Percentiles rank a stretch among this genome's conserved stretches.
phyloP scores from a whole-genome alignment of 139 green algal species.

The Chlorella sp. region DNA sequence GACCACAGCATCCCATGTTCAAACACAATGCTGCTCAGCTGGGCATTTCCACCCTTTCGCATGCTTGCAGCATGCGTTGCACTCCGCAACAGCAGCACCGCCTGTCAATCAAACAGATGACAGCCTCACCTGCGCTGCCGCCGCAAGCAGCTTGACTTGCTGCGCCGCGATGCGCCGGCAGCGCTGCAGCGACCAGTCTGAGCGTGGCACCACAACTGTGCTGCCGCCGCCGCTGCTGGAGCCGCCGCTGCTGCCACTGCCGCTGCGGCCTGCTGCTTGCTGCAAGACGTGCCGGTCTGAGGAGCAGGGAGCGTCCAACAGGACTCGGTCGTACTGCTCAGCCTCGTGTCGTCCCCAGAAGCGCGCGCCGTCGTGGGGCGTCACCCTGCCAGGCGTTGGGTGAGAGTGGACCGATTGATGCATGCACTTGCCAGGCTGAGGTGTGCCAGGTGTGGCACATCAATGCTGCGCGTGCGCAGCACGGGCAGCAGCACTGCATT shows the following conservation, averaged over 20 bases:
- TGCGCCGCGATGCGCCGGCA: slow-evolving; percentile 56
- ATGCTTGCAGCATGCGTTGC: too few species aligned
- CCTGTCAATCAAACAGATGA: too few species aligned
- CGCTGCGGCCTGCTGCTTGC: background rate
- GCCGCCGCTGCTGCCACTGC: too few species aligned
- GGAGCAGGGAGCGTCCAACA: slow-evolving; percentile 79
- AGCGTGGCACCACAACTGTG: background rate
- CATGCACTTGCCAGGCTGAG: background rate
- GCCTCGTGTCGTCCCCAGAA: slow-evolving; percentile 53
- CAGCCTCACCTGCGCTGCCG: slow-evolving; percentile 26
- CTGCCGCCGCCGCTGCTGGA: too few species aligned
- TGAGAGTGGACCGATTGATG: too few species aligned
- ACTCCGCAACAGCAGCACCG: too few species aligned
- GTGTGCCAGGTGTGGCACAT: background rate
- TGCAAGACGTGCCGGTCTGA: slow-evolving; percentile 27
- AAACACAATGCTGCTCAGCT: too few species aligned
- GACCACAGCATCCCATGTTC: too few species aligned
- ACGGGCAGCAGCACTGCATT: too few species aligned
- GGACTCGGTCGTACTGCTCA: slow-evolving; percentile 63
- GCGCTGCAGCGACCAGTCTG: slow-evolving; percentile 57
- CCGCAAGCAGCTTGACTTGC: slow-evolving; percentile 62
- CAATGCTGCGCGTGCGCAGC: too few species aligned
- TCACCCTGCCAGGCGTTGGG: slow-evolving; percentile 29
- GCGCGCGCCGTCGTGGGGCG: slow-evolving; percentile 42
- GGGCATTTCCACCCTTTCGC: too few species aligned